Evolutionary conservation across 805 yeast species (phyloP).

Genomic region (Lachancea sp.): DNA sequence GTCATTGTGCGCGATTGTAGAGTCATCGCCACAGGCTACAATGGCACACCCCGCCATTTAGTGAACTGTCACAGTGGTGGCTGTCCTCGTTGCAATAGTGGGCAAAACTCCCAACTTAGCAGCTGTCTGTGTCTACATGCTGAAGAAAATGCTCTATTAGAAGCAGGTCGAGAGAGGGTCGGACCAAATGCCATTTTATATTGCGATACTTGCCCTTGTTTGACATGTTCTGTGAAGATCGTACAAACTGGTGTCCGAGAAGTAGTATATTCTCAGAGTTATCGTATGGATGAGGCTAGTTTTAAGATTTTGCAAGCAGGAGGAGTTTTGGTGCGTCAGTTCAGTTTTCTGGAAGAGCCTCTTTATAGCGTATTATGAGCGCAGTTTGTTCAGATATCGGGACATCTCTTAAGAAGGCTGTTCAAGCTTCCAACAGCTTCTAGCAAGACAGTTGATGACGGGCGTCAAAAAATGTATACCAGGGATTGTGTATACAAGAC

Average conservation of each 20-base stretch:
- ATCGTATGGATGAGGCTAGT: constrained; percentile 83
- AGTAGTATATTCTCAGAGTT: constrained; percentile 88
- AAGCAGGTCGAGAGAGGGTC: constrained; percentile 86
- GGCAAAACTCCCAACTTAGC: constrained; percentile 59
- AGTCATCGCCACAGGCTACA: constrained; percentile 93
- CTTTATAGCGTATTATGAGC: constrained; percentile 3
- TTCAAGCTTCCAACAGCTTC: too few species aligned
- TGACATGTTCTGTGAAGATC: constrained; percentile 91
- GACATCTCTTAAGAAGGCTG: too few species aligned
- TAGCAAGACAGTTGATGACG: too few species aligned
- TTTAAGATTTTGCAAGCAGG: constrained; percentile 68
- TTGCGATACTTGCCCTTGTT: constrained; percentile 96
- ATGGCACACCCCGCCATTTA: constrained; percentile 91
- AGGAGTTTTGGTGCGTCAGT: constrained; percentile 64
- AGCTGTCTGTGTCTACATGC: constrained; percentile 95
- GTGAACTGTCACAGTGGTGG: constrained; percentile 94
- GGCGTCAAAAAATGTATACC: too few species aligned
- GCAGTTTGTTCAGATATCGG: too few species aligned
- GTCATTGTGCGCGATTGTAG: constrained; percentile 81
- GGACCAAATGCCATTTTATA: constrained; percentile 60
- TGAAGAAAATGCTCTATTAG: constrained; percentile 91
- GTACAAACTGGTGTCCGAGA: constrained; percentile 88
- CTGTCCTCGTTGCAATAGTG: constrained; percentile 79
- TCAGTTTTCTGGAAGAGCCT: constrained; percentile 28
- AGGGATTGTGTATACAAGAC: too few species aligned